phyloP scores from a whole-genome alignment of 768 basidiomycete species.

The Tulasnella sp. region DNA sequence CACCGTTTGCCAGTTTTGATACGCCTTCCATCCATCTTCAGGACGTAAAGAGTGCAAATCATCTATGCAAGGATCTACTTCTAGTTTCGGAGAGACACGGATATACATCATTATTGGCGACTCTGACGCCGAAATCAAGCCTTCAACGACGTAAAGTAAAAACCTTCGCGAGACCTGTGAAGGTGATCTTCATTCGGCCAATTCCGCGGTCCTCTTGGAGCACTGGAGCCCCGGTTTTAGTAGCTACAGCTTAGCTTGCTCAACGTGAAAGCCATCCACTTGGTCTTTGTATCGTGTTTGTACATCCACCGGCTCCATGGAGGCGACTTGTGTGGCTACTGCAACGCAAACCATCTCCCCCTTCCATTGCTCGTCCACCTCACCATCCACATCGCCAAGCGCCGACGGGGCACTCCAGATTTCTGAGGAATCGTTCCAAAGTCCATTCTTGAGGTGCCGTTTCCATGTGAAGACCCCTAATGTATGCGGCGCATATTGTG shows the following conservation, averaged over 20 bases:
- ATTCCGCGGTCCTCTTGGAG: background rate
- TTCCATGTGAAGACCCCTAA: slow-evolving; percentile 5
- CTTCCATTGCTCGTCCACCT: slow-evolving; percentile 15
- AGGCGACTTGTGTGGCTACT: slow-evolving; percentile 7
- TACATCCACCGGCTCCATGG: background rate
- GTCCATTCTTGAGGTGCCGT: slow-evolving; percentile 1
- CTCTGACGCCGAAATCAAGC: background rate
- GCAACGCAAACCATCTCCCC: slow-evolving; percentile 24
- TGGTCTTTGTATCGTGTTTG: background rate
- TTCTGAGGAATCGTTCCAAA: slow-evolving; percentile 2
- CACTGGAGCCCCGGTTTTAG: background rate
- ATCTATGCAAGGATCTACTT: background rate
- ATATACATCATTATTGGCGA: background rate
- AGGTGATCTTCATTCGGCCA: background rate
- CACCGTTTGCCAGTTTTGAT: background rate
- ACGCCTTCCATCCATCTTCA: background rate
- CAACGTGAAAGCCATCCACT: background rate
- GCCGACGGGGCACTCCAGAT: slow-evolving; percentile 21
- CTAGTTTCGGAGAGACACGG: background rate
- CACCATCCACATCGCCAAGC: background rate
- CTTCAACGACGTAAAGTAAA: background rate
- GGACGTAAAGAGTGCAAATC: background rate
- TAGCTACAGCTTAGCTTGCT: background rate
- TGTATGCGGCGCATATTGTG: slow-evolving; percentile 3
- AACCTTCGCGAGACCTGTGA: background rate